These are phyloP conservation scores for Saccharomycopsis sp. DNA, from an alignment of 805 yeast species.

Conservation along the genomic window DNA sequence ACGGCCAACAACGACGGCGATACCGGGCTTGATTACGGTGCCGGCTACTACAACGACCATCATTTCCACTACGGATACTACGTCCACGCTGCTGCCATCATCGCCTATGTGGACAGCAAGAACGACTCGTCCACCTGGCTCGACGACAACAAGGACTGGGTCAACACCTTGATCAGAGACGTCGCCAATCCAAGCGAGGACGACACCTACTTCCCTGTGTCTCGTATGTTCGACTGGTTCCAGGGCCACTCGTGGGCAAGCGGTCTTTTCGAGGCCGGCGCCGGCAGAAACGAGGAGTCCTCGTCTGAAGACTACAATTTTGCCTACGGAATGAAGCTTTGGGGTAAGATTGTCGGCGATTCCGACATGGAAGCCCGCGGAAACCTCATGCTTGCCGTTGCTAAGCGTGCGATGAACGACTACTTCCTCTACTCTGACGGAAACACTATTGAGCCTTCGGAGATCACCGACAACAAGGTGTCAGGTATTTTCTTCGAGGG, in stretches of 20 bases:
- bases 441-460: slow-evolving; percentile 45
- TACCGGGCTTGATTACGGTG: slow-evolving; percentile 42
- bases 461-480: slow-evolving; percentile 51
- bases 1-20: slow-evolving; percentile 41
- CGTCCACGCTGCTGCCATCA: slow-evolving; percentile 57
- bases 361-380: slow-evolving; percentile 46
- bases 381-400: slow-evolving; percentile 51
- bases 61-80: slow-evolving; percentile 53
- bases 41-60: slow-evolving; percentile 49
- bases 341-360: slow-evolving; percentile 59
- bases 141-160: slow-evolving; percentile 43
- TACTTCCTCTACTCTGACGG: slow-evolving; percentile 47
- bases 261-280: slow-evolving; percentile 55
- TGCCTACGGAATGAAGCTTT: slow-evolving; percentile 60
- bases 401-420: slow-evolving; percentile 45
- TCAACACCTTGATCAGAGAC: slow-evolving; percentile 57
- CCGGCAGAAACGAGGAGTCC: slow-evolving; percentile 69
- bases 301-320: slow-evolving; percentile 67
- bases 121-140: slow-evolving; percentile 38
- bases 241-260: slow-evolving; percentile 73
- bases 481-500: slow-evolving; percentile 67
- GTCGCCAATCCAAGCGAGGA: slow-evolving; percentile 53
- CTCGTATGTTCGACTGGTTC: slow-evolving; percentile 64
- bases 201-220: slow-evolving; percentile 56
- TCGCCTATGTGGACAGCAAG: slow-evolving; percentile 53